Percentiles rank a stretch among this genome's conserved stretches.
Evolutionary conservation across 148 eudicot species (phyloP).

Genomic region (Fallopia convolvulus): DNA sequence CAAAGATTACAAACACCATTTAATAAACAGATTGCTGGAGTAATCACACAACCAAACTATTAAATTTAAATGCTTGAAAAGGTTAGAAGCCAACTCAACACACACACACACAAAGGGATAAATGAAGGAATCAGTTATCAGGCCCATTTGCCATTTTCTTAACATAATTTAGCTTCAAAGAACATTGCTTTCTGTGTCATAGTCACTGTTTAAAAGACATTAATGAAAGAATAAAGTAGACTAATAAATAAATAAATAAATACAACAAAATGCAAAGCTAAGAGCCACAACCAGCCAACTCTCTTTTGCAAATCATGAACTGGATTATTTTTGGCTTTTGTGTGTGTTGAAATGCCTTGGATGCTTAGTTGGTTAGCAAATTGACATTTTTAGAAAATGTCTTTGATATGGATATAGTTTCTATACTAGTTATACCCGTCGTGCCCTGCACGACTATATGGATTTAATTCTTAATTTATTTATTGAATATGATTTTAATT

Average conservation of each 20-base stretch:
- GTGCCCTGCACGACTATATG: too few relatives aligned
- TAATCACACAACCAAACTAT: neutral
- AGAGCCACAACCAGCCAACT: neutral
- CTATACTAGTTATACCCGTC: too few relatives aligned
- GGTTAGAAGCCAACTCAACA: neutral
- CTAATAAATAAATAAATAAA: too few relatives aligned
- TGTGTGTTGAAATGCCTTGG: neutral
- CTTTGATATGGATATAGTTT: too few relatives aligned
- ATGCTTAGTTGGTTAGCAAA: too few relatives aligned
- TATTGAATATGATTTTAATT: too few relatives aligned
- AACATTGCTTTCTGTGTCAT: conserved; percentile 1
- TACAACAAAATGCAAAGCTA: neutral
- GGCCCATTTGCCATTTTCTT: neutral
- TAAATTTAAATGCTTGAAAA: neutral
- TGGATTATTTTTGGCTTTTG: conserved; percentile 1
- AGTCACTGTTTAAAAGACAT: neutral
- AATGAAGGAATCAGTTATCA: neutral
- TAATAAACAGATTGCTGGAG: neutral
- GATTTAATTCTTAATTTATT: too few relatives aligned
- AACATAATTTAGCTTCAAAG: neutral
- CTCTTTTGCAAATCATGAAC: neutral
- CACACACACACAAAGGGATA: neutral
- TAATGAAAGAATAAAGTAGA: too few relatives aligned
- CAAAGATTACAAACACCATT: neutral
- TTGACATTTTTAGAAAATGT: too few relatives aligned